Percentiles rank a stretch among this genome's conserved stretches.
Conservation (phyloP, 2,329 filamentous ascomycete species). For the Ilyonectria robusta region DNA sequence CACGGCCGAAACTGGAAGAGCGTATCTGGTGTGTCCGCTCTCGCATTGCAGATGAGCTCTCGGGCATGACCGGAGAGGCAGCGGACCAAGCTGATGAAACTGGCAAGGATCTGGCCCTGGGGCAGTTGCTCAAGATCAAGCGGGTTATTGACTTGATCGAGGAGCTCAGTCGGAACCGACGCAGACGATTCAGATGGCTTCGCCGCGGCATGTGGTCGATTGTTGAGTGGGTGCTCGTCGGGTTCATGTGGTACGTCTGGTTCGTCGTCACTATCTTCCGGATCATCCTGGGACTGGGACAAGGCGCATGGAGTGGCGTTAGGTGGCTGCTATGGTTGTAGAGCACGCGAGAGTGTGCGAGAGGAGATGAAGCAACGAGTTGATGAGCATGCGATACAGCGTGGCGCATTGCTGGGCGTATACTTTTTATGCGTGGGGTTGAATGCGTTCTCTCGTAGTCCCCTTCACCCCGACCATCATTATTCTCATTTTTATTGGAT, state of each 20-base stretch:
- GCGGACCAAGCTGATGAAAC: conserved; percentile 87
- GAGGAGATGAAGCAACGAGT: conserved; percentile 19
- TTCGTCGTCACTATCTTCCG: conserved; percentile 85
- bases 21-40: conserved; percentile 64
- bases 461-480: conserved; percentile 2
- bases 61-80: conserved; percentile 73
- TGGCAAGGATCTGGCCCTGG: conserved; percentile 80
- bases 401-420: conserved; percentile 14
- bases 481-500: conserved; percentile 29
- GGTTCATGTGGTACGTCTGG: conserved; percentile 96
- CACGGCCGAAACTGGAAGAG: conserved; percentile 67
- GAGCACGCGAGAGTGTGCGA: conserved; percentile 28
- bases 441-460: not conserved
- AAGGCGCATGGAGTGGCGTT: conserved; percentile 71
- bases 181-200: conserved; percentile 79
- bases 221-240: conserved; percentile 90
- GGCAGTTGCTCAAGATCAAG: conserved; percentile 85
- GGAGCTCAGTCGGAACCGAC: conserved; percentile 79
- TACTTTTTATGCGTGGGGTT: conserved; percentile 6
- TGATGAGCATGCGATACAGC: conserved; percentile 23
- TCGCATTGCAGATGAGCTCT: conserved; percentile 67
- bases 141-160: conserved; percentile 84
- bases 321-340: conserved; percentile 89
- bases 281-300: conserved; percentile 73
- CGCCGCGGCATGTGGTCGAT: conserved; percentile 83